Evolutionary conservation across 2,329 filamentous ascomycete genomes (phyloP).

Genomic region (Colletotrichum sublineola): DNA sequence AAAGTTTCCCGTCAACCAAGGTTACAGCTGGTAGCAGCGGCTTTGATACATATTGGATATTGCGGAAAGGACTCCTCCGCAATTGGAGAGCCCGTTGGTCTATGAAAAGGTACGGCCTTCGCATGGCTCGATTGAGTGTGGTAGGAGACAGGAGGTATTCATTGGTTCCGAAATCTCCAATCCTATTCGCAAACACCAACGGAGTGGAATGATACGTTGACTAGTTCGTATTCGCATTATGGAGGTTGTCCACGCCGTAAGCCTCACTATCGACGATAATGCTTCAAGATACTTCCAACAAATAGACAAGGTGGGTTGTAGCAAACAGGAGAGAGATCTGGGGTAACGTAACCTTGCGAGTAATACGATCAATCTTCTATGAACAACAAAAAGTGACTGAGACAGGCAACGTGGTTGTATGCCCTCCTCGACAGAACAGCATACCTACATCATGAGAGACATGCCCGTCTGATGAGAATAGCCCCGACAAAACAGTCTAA

Average conservation of each 20-base stretch:
- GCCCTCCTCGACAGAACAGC: neutral
- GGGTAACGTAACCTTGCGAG: neutral
- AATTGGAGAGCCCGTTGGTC: neutral
- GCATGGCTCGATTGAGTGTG: constrained; percentile 22
- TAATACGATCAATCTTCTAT: neutral
- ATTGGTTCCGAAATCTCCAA: neutral
- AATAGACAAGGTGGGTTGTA: neutral
- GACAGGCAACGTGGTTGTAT: neutral
- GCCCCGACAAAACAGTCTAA: neutral
- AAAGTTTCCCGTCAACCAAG: too few relatives aligned
- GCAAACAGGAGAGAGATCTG: neutral
- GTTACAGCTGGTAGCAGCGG: too few relatives aligned
- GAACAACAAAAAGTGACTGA: neutral
- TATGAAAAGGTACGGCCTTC: constrained; percentile 26
- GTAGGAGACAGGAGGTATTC: neutral
- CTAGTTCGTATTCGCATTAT: neutral
- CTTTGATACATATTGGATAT: too few relatives aligned
- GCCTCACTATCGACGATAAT: neutral
- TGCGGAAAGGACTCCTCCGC: too few relatives aligned
- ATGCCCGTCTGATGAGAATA: neutral
- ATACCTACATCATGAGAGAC: neutral
- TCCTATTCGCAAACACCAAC: neutral
- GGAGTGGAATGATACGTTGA: neutral
- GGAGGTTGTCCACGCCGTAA: constrained; percentile 5
- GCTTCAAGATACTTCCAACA: neutral